Evolutionary conservation across 192 early-diverging fungal genomes (phyloP), one percentile per base, ranked within the genome.

Genomic region (Irineochytrium annulatum): DNA sequence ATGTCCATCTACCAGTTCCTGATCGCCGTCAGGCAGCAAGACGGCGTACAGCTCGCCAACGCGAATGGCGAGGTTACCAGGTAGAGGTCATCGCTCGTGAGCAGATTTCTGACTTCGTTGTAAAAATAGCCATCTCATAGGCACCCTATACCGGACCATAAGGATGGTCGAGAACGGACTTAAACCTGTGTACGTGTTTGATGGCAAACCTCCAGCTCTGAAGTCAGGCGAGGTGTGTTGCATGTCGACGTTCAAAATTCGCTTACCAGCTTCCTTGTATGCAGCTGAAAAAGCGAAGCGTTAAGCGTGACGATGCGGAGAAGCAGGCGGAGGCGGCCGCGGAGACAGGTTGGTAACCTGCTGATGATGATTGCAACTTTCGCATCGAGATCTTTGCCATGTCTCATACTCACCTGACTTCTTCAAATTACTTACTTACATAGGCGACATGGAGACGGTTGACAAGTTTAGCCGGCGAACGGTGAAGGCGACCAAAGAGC

Each of bases 1-100:
- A 99, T 93, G 84, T 88, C 89, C 43, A 87, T 99, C 45, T 99
- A 99, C 70, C 96, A 99, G 78, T 99, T 99, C 75, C 85, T 99
- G 69, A 91, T 99, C 48, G 96, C 94, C 8, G 94, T 99, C 35
- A 83, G 96, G 28, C 73, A 75, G 22, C 73, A 77, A 22, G 94
- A 97, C 55, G 96, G 96, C 1, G 83, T 90, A 74, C 86, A 92
- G 61, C 77, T 99, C 43, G 88, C 87, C 13, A 93, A 91, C 54
- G 89, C 91, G 57, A 78, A 81, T 2, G 96, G 96, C 43, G 91
- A 93, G 60, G 93, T 92, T 0, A 99, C 96, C 19, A 89, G 84
- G 86, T 86, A 72, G 32, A 16, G n/a, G 20, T 17, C 51, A 8
- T 26, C n/a, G n/a, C 1, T 13, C n/a, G n/a, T 20, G 22, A 0